A percentile compares a stretch with the other conserved stretches of the same genome.
Conservation (phyloP, 2,329 filamentous ascomycete genomes). For the Penicillium capsulatum region DNA sequence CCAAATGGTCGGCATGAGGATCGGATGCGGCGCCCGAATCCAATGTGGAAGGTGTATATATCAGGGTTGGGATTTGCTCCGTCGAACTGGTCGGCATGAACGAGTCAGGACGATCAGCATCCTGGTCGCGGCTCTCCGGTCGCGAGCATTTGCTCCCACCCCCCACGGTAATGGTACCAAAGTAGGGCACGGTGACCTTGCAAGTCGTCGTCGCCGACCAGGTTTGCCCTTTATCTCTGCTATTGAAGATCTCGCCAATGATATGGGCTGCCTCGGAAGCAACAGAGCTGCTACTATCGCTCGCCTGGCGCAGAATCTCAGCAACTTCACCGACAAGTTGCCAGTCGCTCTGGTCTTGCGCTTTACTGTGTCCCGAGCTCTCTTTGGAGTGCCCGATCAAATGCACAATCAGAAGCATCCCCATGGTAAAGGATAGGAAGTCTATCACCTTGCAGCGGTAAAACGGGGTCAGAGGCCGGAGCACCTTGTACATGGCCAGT, state of each 20-base stretch:
- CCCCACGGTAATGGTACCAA: conserved; percentile 42
- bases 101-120: conserved; percentile 11
- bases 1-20: conserved; percentile 1
- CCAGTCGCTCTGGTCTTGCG: conserved; percentile 38
- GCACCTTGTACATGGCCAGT: conserved; percentile 36
- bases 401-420: conserved; percentile 45
- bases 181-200: conserved; percentile 45
- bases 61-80: conserved; percentile 12
- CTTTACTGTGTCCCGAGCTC: conserved; percentile 18
- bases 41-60: conserved; percentile 27
- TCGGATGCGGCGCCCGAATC: conserved; percentile 12
- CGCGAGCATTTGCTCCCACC: conserved; percentile 31
- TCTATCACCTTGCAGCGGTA: conserved; percentile 48
- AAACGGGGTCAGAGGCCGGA: conserved; percentile 31
- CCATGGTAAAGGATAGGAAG: conserved; percentile 47
- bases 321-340: conserved; percentile 32
- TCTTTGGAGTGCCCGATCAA: conserved; percentile 36
- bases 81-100: not conserved
- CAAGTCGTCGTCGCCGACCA: conserved; percentile 22
- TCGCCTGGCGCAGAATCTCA: conserved; percentile 31
- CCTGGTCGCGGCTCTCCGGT: conserved; percentile 7
- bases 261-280: conserved; percentile 43
- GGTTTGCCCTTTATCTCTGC: conserved; percentile 16
- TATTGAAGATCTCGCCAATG: conserved; percentile 36
- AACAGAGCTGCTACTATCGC: conserved; percentile 39